Evolutionary conservation across 208 protist species (phyloP), one percentile per base, ranked within the genome.

Genomic region (Spongospora subterranea): DNA sequence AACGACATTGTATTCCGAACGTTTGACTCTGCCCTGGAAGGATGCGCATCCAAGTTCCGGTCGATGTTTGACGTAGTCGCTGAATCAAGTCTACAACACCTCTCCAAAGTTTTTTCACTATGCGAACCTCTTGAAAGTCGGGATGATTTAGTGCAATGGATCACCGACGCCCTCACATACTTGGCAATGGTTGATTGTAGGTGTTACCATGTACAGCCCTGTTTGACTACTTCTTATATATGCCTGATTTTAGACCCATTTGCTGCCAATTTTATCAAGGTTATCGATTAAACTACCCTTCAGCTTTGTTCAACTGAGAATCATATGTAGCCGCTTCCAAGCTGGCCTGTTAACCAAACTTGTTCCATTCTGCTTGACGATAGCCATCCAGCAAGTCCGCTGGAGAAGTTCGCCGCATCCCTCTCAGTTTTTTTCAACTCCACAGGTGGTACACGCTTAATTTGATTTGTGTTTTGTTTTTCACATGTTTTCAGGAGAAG

Each of bases 1-100:
- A 89, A 89, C 32, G 46, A 89, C 32, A 76, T 76, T 45, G 88
- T 82, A 13, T 40, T n/a, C 17, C 71, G n/a, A 6, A 82, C 71
- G 71, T 82, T 82, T n/a, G 71, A 82, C 6, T 82, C 71, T 6
- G 17, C 17, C 71, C n/a, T 6, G 6, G 6, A 6, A 20, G 71
- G 71, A 43, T 82, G 71, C n/a, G 6, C 71, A 43, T 6, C n/a
- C 6, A 43, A 13, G 71, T 40, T 82, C 71, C 71, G n/a, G 6
- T 6, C 6, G 35, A 43, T 43, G 71, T 82, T 82, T 43, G 71
- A 82, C 17, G 6, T 35, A n/a, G 35, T 82, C 71, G n/a, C 11
- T 40, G 13, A 43, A 6, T 40, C 17, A 6, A 20, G 17, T 35
- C n/a, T 43, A 13, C 17, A 43, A 13, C 6, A 20, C 6, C 71